Evolutionary conservation across 768 basidiomycete species (phyloP).

Genomic region (Suillus luteus): DNA sequence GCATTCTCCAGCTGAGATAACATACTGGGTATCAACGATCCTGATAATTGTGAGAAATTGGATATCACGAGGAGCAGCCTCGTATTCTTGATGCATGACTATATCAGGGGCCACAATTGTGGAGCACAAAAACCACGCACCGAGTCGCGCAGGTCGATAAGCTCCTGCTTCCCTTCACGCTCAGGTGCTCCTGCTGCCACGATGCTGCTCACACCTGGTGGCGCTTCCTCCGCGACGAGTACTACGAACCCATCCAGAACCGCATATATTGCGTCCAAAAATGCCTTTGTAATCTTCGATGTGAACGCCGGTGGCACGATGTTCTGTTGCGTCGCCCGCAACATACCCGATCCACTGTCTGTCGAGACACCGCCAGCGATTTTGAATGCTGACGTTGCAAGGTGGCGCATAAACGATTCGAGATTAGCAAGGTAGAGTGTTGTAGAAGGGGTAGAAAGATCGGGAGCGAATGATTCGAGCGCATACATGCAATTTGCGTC

Average conservation of each 20-base stretch:
- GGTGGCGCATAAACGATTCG: constrained; percentile 78
- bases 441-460: constrained; percentile 58
- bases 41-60: constrained; percentile 79
- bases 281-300: constrained; percentile 77
- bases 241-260: constrained; percentile 85
- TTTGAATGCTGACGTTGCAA: constrained; percentile 75
- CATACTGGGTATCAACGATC: constrained; percentile 73
- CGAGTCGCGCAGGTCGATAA: constrained; percentile 61
- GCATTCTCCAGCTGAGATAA: constrained; percentile 76
- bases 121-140: constrained; percentile 41
- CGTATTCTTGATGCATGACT: constrained; percentile 60
- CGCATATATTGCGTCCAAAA: constrained; percentile 82
- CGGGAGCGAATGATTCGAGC: constrained; percentile 84
- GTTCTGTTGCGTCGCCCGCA: constrained; percentile 59
- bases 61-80: constrained; percentile 87
- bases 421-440: constrained; percentile 79
- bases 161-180: constrained; percentile 50
- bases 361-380: constrained; percentile 77
- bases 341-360: constrained; percentile 45
- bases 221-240: constrained; percentile 72
- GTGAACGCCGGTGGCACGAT: constrained; percentile 64
- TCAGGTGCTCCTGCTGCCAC: constrained; percentile 34
- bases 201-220: constrained; percentile 43
- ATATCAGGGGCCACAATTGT: neutral
- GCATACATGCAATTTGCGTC: constrained; percentile 83